Evolutionary conservation across 169 alveolate genomes (phyloP).

Genomic region (Plasmodium fragile): DNA sequence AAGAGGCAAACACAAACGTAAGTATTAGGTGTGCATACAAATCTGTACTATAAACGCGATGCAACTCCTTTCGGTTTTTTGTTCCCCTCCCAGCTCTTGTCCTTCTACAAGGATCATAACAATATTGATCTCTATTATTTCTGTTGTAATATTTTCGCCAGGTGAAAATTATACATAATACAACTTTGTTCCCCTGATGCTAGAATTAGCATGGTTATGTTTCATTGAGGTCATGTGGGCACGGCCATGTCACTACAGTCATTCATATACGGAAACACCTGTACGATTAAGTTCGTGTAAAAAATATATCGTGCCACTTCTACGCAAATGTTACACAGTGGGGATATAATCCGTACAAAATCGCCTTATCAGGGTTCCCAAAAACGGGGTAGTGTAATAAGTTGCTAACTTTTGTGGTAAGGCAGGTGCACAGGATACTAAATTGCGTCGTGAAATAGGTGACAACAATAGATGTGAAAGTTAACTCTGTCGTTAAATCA

Average conservation of each 20-base stretch:
- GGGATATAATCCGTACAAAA: neutral
- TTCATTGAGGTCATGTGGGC: neutral
- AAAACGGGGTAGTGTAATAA: neutral
- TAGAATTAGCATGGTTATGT: neutral
- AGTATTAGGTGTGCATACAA: neutral
- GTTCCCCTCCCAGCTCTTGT: neutral
- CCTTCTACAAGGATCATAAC: neutral
- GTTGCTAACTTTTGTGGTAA: neutral
- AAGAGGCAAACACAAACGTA: neutral
- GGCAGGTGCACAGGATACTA: neutral
- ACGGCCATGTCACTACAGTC: neutral
- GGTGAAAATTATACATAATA: slow-evolving; percentile 3
- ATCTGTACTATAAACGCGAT: neutral
- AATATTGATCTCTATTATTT: neutral
- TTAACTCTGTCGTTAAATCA: neutral
- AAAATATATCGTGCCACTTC: neutral
- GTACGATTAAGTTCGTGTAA: neutral
- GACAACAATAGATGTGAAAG: neutral
- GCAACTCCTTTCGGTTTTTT: neutral
- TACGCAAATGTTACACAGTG: neutral
- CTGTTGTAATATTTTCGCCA: neutral
- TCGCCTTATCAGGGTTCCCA: neutral
- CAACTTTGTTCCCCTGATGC: slow-evolving; percentile 13
- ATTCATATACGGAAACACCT: neutral
- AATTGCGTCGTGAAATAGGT: neutral